These are phyloP conservation scores for Bonia amplexicaulis DNA, from an alignment of 176 grass and related monocot species.

Conservation along the genomic window DNA sequence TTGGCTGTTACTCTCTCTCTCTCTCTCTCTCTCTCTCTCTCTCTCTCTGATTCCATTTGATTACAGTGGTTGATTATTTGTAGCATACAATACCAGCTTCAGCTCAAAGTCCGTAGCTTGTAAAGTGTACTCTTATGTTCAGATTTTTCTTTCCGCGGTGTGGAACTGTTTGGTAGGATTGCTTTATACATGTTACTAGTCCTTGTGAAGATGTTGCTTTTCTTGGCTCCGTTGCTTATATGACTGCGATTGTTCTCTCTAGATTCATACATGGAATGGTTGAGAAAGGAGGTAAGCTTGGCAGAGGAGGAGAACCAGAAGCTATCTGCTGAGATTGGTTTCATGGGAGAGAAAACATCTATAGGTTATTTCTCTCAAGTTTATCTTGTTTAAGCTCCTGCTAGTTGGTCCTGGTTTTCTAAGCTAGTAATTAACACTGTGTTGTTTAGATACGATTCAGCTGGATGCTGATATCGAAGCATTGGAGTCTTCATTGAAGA, in stretches of 20 bases:
- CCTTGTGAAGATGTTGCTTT: not conserved
- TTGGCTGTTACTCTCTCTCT: not conserved
- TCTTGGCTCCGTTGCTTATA: not conserved
- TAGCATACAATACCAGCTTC: not conserved
- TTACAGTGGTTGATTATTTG: not conserved
- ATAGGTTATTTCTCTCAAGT: slow-evolving; percentile 37
- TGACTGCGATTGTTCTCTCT: not conserved
- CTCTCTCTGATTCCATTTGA: not conserved
- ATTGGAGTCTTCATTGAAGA: slow-evolving; percentile 42
- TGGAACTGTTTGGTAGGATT: not conserved
- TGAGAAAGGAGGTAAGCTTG: slow-evolving; percentile 49
- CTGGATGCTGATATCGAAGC: slow-evolving; percentile 60
- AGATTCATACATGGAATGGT: slow-evolving; percentile 49
- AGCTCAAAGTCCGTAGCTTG: not conserved
- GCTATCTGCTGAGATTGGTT: slow-evolving; percentile 39
- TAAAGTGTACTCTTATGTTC: not conserved
- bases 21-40: no score
- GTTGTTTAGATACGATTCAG: slow-evolving; percentile 45
- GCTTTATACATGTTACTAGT: not conserved
- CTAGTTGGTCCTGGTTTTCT: not conserved
- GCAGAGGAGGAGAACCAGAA: slow-evolving; percentile 42
- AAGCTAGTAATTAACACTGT: not conserved
- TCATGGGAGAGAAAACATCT: slow-evolving; percentile 21
- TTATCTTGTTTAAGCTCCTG: slow-evolving; percentile 8
- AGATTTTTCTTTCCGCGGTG: not conserved